Conservation (phyloP, 345 rosid genomes). For the Dipteronia sinensis region DNA sequence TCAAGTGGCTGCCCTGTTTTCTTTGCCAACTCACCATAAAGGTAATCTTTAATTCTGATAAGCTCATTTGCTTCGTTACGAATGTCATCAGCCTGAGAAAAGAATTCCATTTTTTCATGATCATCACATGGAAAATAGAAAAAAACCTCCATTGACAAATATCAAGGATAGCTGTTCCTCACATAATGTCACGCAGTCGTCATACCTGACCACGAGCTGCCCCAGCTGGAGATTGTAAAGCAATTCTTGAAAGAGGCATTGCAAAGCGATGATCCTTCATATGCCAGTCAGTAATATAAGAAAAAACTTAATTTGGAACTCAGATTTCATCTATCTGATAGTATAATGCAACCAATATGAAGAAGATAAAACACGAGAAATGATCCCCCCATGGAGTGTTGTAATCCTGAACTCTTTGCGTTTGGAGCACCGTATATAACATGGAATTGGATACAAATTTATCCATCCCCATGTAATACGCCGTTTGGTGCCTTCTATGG, state of each 20-base stretch:
- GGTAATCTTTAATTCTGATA: conserved; percentile 75
- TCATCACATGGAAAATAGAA: neutral
- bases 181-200: conserved; percentile 9
- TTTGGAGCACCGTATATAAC: neutral
- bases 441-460: neutral
- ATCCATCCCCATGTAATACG: neutral
- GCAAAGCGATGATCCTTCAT: conserved; percentile 68
- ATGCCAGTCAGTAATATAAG: conserved; percentile 16
- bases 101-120: conserved; percentile 2
- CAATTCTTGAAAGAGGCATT: conserved; percentile 73
- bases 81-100: conserved; percentile 74
- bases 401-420: neutral
- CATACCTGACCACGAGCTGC: conserved; percentile 88
- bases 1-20: conserved; percentile 81
- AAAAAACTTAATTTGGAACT: conserved; percentile 4
- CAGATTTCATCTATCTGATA: neutral
- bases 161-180: neutral
- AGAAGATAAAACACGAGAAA: neutral
- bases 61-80: conserved; percentile 81
- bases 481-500: neutral
- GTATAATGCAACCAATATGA: conserved; percentile 5
- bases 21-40: conserved; percentile 69
- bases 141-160: neutral
- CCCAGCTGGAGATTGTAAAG: conserved; percentile 70
- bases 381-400: neutral